Evolutionary conservation across 2,329 filamentous ascomycete species (phyloP).

Genomic region (Talaromyces sp.): DNA sequence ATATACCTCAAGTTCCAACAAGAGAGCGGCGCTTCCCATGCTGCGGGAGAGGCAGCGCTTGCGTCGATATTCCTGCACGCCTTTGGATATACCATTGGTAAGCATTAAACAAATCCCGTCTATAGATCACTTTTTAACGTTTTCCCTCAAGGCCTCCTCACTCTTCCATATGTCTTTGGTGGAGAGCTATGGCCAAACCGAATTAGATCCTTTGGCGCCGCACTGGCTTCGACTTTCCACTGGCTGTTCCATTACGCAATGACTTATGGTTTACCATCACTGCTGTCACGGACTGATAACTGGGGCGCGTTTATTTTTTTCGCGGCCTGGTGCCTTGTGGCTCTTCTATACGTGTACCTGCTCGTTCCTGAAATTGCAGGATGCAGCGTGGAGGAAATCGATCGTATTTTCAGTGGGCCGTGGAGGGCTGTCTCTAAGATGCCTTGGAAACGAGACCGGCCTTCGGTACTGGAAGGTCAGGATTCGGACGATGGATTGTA

Average conservation of each 20-base stretch:
- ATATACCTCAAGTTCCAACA: conserved; percentile 35
- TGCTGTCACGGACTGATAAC: conserved; percentile 30
- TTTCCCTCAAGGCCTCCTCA: not conserved
- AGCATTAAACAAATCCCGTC: conserved; percentile 9
- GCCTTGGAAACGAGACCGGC: no score
- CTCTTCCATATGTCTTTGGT: conserved; percentile 36
- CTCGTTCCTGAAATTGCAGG: conserved; percentile 34
- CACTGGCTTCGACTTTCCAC: conserved; percentile 36
- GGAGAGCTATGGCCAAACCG: conserved; percentile 44
- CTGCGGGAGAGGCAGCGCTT: conserved; percentile 35
- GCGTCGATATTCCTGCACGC: conserved; percentile 43
- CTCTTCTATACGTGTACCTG: conserved; percentile 35
- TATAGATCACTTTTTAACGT: not conserved
- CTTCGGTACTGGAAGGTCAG: no score
- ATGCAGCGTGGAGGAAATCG: no score
- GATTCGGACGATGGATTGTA: no score
- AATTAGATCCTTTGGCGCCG: conserved; percentile 41
- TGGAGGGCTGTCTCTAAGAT: no score
- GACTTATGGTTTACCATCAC: conserved; percentile 27
- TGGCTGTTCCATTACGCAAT: conserved; percentile 43
- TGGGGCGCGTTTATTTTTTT: conserved; percentile 45
- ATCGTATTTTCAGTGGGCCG: no score
- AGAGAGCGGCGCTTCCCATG: conserved; percentile 16
- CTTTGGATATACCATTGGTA: conserved; percentile 40
- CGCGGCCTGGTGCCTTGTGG: conserved; percentile 33